Percentiles rank a stretch among this genome's conserved stretches.
Conservation (phyloP, 2,329 filamentous ascomycete species). For the Emmonsiellopsis sp. region DNA sequence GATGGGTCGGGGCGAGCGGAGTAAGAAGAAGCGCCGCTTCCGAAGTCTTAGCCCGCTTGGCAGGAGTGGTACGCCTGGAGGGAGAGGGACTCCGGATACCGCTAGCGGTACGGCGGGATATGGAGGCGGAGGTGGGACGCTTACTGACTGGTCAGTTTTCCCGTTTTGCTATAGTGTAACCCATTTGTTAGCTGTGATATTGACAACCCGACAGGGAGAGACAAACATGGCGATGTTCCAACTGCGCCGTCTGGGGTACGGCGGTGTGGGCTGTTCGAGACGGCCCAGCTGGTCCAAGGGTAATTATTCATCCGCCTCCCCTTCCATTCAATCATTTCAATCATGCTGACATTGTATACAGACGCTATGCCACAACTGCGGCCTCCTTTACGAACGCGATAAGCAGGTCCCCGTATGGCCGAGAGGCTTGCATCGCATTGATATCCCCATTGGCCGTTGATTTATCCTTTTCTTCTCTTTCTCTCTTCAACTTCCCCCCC, state of each 20-base stretch:
- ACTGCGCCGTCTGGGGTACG: conserved; percentile 80
- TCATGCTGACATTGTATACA: conserved; percentile 28
- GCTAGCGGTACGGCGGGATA: conserved; percentile 62
- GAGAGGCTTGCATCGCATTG: conserved; percentile 54
- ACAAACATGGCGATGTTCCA: conserved; percentile 73
- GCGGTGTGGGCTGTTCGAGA: conserved; percentile 93
- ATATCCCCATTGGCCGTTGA: conserved; percentile 24
- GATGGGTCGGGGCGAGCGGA: conserved; percentile 84
- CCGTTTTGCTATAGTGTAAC: conserved; percentile 4
- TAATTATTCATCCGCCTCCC: conserved; percentile 39
- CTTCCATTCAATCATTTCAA: neutral
- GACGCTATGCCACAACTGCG: conserved; percentile 91
- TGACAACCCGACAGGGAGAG: conserved; percentile 50
- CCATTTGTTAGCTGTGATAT: too few relatives aligned
- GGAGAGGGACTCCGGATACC: conserved; percentile 62
- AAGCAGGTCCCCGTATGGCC: conserved; percentile 72
- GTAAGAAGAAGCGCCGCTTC: conserved; percentile 91
- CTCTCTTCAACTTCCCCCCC: neutral
- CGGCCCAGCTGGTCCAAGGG: conserved; percentile 73
- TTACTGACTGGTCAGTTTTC: conserved; percentile 51
- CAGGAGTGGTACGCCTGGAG: conserved; percentile 59
- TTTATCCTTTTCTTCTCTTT: neutral
- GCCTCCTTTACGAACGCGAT: conserved; percentile 78
- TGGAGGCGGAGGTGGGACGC: conserved; percentile 49
- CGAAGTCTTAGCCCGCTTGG: conserved; percentile 77